Base-by-base conservation (phyloP, 169 alveolate genomes). In the Plasmodium gallinaceum region DNA sequence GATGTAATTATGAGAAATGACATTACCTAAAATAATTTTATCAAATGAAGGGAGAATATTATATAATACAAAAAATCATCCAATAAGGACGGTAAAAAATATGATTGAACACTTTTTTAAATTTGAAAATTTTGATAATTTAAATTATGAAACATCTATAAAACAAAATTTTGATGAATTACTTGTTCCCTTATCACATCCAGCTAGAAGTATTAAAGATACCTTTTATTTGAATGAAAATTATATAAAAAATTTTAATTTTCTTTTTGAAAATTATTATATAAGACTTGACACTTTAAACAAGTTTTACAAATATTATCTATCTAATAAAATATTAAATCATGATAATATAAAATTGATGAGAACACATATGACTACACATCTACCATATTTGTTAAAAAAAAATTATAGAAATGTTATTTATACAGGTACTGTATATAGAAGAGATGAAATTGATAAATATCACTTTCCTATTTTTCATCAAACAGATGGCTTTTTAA, bases 381-480 rank as follows among this genome's bases (percentile, higher is more conserved):
- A 97, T 93, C 75, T 97, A 66, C 94, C 96, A 26, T 94, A 95
- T 58, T 85, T 97, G 89, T 91, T 97, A 58, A 89, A 93, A 73
- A 37, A 90, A 43, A 94, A 94, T 12, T 62, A 93, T 37, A 92
- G 88, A 62, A 95, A 97, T 18, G 98, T 97, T 54, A 85, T 97
- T 20, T 96, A 96, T 48, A 91, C 97, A 62, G 98, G 99, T 26
- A 97, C 95, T 73, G 98, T 97, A 57, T 97, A 95, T 68, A 73
- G 99, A 83, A 94, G 97, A 91, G 99, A 97, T 86, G 96, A 96
- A 54, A 95, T 97, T 3, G 99, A 97, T 91, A 94, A 96, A 24
- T 95, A 95, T n/a, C 99, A 97, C 78, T 97, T 95, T 65, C 99
- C 99, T 18, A 98, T 96, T 52, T 97, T 97, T 90, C 99, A 97